Evolutionary conservation across 257 asterid genomes (phyloP).

Genomic region (Gynochthodes officinalis): DNA sequence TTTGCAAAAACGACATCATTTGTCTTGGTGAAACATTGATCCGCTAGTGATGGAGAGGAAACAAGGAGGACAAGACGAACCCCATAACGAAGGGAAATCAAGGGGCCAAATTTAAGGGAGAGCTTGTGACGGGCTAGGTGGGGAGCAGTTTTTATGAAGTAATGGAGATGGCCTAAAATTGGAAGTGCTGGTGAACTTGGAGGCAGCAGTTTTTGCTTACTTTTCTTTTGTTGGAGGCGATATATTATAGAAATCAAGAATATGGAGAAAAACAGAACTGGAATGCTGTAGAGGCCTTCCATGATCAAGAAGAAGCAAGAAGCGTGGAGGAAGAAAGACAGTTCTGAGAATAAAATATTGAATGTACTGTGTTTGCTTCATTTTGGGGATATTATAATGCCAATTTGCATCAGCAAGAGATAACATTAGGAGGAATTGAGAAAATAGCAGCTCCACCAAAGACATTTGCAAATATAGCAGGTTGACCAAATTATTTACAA

Average conservation of each 20-base stretch:
- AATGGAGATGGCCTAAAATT: conserved; percentile 56
- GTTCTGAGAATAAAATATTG: too few species aligned
- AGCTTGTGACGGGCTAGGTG: conserved; percentile 38
- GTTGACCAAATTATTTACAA: too few species aligned
- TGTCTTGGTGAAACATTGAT: conserved; percentile 41
- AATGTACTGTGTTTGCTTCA: too few species aligned
- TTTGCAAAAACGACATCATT: conserved; percentile 46
- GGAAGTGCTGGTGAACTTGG: conserved; percentile 48
- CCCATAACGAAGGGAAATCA: conserved; percentile 41
- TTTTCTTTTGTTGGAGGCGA: background rate
- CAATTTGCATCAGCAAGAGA: too few species aligned
- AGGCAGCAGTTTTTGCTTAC: conserved; percentile 24
- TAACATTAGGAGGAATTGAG: too few species aligned
- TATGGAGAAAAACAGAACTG: background rate
- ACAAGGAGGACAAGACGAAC: conserved; percentile 24
- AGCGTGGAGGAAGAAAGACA: too few species aligned
- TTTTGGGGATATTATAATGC: too few species aligned
- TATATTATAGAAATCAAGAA: background rate
- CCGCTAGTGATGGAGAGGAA: conserved; percentile 42
- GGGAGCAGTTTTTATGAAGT: conserved; percentile 31
- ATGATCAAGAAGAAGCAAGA: too few species aligned
- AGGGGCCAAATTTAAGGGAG: conserved; percentile 37
- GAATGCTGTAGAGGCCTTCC: background rate
- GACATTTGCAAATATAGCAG: too few species aligned
- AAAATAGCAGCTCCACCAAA: too few species aligned